A percentile compares a stretch with the other conserved stretches of the same genome.
Conservation (phyloP, 2,329 filamentous ascomycete genomes). For the Neonectria coccinea region DNA sequence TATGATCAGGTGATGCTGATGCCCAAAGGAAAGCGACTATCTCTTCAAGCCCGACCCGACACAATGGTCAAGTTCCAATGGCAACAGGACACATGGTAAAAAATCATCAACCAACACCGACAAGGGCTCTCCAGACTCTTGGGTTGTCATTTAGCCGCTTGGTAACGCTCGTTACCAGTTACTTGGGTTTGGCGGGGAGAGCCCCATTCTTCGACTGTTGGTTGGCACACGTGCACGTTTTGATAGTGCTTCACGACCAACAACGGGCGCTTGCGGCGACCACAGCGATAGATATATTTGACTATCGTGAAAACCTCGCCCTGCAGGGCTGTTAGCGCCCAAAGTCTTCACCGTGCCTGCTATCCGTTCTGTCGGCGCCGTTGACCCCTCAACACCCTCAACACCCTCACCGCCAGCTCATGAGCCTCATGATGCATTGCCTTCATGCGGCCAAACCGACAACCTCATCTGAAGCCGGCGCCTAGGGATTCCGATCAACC, state of each 20-base stretch:
- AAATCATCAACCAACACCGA: slow-evolving; percentile 13
- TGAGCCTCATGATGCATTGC: slow-evolving; percentile 11
- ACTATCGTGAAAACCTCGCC: not conserved
- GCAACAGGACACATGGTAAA: not conserved
- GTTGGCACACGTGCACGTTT: slow-evolving; percentile 10
- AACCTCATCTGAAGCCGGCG: slow-evolving; percentile 30
- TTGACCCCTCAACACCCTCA: not conserved
- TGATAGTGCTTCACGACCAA: not conserved
- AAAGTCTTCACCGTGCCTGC: slow-evolving; percentile 1
- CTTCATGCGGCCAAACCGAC: slow-evolving; percentile 26
- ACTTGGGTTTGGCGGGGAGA: slow-evolving; percentile 1
- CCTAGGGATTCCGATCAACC: slow-evolving; percentile 30
- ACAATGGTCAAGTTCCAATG: not conserved
- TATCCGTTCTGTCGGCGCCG: slow-evolving; percentile 24
- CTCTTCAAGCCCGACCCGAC: not conserved
- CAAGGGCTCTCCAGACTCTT: slow-evolving; percentile 6
- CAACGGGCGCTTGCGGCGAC: slow-evolving; percentile 9
- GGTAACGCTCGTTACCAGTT: slow-evolving; percentile 1
- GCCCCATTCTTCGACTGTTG: slow-evolving; percentile 5
- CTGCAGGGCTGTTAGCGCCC: not conserved
- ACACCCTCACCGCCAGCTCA: slow-evolving; percentile 34
- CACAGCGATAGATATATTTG: not conserved
- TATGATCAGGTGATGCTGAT: not conserved
- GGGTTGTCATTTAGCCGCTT: slow-evolving; percentile 25
- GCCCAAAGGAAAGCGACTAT: slow-evolving; percentile 1